Evolutionary conservation across 257 asterid species (phyloP).

Genomic region (Primulina huaijiensis): DNA sequence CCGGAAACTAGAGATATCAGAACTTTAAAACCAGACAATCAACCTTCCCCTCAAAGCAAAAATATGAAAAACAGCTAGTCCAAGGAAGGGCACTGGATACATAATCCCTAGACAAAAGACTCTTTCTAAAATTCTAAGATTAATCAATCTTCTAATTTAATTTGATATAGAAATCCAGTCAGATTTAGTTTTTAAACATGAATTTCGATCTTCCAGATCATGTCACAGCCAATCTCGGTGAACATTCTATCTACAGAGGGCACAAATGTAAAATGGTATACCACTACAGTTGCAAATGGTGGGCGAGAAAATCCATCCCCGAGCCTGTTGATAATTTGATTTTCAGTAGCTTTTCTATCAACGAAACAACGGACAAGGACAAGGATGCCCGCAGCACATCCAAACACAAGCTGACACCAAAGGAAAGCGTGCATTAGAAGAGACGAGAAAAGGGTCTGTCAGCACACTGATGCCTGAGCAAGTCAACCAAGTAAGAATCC

Average conservation of each 20-base stretch:
- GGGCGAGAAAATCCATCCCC: slow-evolving; percentile 97
- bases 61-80: neutral
- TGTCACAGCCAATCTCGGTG: neutral
- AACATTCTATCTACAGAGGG: neutral
- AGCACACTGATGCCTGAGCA: slow-evolving; percentile 5
- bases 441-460: neutral
- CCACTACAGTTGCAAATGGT: slow-evolving; percentile 93
- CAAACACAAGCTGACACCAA: slow-evolving; percentile 76
- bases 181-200: neutral
- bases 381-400: slow-evolving; percentile 74
- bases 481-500: slow-evolving; percentile 16
- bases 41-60: neutral
- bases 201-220: neutral
- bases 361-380: slow-evolving; percentile 92
- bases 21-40: neutral
- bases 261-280: slow-evolving; percentile 30
- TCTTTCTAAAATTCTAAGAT: neutral
- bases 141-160: slow-evolving; percentile 1
- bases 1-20: neutral
- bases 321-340: slow-evolving; percentile 67
- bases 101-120: neutral
- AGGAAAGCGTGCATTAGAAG: slow-evolving; percentile 20
- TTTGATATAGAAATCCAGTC: neutral
- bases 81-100: neutral
- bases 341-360: slow-evolving; percentile 65